These are phyloP conservation scores for Phytopythium ostracodes DNA, from an alignment of 352 stramenopile species.

Conservation along the genomic window DNA sequence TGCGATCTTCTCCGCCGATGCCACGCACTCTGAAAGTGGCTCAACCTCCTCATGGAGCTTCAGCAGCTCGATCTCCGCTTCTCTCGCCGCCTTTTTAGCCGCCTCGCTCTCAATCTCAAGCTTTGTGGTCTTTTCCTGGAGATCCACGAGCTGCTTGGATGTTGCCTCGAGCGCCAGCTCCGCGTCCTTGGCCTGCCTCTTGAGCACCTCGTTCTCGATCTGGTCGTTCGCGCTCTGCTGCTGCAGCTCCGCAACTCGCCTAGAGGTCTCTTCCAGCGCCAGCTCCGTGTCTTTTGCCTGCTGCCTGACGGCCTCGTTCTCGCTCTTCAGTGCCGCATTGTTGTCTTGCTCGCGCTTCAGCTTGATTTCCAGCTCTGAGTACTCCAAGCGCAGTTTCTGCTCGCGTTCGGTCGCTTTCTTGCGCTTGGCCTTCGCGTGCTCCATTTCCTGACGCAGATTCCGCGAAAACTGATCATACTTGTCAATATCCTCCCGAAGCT, in stretches of 20 bases:
- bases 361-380: neutral
- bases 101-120: conserved; percentile 29
- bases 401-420: neutral
- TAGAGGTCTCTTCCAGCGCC: conserved; percentile 20
- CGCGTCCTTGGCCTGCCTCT: neutral
- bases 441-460: neutral
- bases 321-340: neutral
- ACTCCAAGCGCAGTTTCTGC: neutral
- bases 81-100: conserved; percentile 13
- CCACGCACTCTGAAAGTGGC: conserved; percentile 6
- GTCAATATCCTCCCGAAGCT: neutral
- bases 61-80: conserved; percentile 5
- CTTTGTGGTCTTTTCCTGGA: conserved; percentile 14
- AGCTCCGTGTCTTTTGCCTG: conserved; percentile 21
- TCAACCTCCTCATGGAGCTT: neutral
- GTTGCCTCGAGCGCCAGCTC: conserved; percentile 1
- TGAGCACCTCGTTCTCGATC: conserved; percentile 6
- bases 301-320: neutral
- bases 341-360: neutral
- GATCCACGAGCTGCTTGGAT: conserved; percentile 3
- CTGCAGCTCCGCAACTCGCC: conserved; percentile 4
- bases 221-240: conserved; percentile 7
- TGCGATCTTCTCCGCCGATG: conserved; percentile 3
- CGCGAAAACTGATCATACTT: neutral
- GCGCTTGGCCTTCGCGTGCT: neutral